Evolutionary conservation across 1,139 yeast genomes (phyloP).

Genomic region (Debaryomyces psychrophilus): DNA sequence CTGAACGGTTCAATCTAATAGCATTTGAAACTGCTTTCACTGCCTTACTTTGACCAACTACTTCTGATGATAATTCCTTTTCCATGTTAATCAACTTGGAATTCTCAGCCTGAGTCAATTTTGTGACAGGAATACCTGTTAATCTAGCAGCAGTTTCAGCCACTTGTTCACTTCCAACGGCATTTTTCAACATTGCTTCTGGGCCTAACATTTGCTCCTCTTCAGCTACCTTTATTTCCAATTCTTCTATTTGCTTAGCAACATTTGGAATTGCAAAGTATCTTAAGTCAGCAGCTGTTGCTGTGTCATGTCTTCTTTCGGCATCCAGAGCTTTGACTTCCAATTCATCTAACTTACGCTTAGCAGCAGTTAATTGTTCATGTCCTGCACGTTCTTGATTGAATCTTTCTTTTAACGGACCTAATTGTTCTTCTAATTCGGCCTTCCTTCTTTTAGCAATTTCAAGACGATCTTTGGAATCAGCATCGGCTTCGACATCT

Average conservation of each 20-base stretch:
- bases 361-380: conserved; percentile 84
- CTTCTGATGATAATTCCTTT: conserved; percentile 74
- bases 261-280: conserved; percentile 97
- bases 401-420: conserved; percentile 84
- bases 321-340: conserved; percentile 94
- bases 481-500: conserved; percentile 86
- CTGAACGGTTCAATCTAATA: conserved; percentile 91
- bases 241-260: conserved; percentile 68
- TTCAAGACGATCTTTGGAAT: conserved; percentile 83
- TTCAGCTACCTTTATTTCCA: conserved; percentile 77
- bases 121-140: conserved; percentile 98
- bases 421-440: conserved; percentile 79
- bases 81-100: conserved; percentile 94
- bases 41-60: conserved; percentile 96
- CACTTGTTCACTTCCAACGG: conserved; percentile 90
- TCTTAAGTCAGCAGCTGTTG: conserved; percentile 92
- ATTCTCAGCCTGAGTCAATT: conserved; percentile 93
- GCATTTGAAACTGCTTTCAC: conserved; percentile 96
- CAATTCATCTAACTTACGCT: conserved; percentile 88
- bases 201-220: conserved; percentile 62
- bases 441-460: conserved; percentile 81
- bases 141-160: conserved; percentile 97
- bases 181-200: conserved; percentile 76
- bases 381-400: conserved; percentile 89
- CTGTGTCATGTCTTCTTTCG: conserved; percentile 94